phyloP scores from a whole-genome alignment of 495 filamentous ascomycete genomes.

The Bombardia bombarda region DNA sequence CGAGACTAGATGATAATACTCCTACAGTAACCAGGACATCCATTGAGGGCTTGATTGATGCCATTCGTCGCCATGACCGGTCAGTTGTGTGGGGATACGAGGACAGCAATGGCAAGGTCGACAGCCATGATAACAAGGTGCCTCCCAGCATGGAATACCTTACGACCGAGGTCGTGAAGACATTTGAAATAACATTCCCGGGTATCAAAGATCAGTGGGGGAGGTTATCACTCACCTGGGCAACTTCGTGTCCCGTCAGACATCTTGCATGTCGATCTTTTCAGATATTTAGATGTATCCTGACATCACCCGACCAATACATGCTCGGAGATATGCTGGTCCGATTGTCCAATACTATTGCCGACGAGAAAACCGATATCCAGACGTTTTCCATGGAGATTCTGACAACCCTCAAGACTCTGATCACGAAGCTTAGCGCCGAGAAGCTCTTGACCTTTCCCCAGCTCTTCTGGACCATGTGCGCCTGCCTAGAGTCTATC shows the following conservation, averaged over 20 bases:
- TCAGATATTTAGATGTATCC: constrained; percentile 91
- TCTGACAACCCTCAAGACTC: constrained; percentile 81
- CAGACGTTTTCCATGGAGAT: constrained; percentile 98
- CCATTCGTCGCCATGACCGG: constrained; percentile 75
- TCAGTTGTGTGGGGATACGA: constrained; percentile 91
- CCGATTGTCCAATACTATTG: constrained; percentile 89
- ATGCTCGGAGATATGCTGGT: constrained; percentile 97
- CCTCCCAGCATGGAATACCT: constrained; percentile 79
- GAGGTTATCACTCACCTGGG: constrained; percentile 84
- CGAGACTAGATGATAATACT: constrained; percentile 71
- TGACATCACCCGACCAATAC: constrained; percentile 76
- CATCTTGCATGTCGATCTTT: constrained; percentile 95
- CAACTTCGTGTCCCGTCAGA: constrained; percentile 90
- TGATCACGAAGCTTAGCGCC: constrained; percentile 75
- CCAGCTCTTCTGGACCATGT: constrained; percentile 95
- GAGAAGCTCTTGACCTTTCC: constrained; percentile 78
- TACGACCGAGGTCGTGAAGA: constrained; percentile 68
- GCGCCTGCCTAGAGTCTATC: constrained; percentile 90
- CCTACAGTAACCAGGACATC: constrained; percentile 56
- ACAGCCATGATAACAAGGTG: constrained; percentile 68
- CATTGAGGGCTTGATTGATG: constrained; percentile 86
- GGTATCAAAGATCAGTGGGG: constrained; percentile 85
- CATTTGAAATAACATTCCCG: constrained; percentile 80
- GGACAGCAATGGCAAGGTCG: constrained; percentile 73
- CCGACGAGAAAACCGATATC: constrained; percentile 83